These are phyloP conservation scores for Aspergillus cejpii DNA, from an alignment of 2,329 filamentous ascomycete genomes.

Conservation along the genomic window DNA sequence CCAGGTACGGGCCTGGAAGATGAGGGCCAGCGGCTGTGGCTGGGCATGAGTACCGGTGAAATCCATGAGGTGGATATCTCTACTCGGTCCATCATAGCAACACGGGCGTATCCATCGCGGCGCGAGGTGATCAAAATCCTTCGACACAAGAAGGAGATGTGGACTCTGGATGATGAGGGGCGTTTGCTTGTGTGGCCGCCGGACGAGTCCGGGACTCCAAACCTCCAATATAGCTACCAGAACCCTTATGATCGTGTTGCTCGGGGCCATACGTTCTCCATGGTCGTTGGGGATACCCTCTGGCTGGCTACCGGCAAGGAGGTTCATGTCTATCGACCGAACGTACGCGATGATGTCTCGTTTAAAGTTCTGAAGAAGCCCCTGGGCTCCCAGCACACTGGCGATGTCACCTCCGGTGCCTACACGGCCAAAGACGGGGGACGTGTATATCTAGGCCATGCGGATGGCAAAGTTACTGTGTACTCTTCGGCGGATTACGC, in stretches of 20 bases:
- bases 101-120: constrained; percentile 67
- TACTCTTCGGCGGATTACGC: constrained; percentile 72
- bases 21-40: constrained; percentile 77
- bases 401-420: constrained; percentile 81
- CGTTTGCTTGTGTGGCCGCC: constrained; percentile 82
- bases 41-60: constrained; percentile 83
- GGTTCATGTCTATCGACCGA: constrained; percentile 74
- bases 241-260: constrained; percentile 63
- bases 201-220: constrained; percentile 66
- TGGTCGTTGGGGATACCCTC: constrained; percentile 74
- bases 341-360: constrained; percentile 57
- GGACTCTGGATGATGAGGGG: constrained; percentile 87
- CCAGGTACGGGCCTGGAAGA: constrained; percentile 68
- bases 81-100: constrained; percentile 62
- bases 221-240: constrained; percentile 64
- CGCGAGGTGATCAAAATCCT: constrained; percentile 78
- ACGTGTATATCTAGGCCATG: constrained; percentile 82
- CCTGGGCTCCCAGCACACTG: constrained; percentile 63
- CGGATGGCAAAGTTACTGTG: constrained; percentile 89
- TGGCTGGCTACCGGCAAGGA: constrained; percentile 88
- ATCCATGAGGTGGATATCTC: constrained; percentile 80
- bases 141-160: constrained; percentile 80
- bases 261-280: constrained; percentile 77
- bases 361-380: constrained; percentile 71
- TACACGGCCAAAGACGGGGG: constrained; percentile 67